Percentiles rank a stretch among this genome's conserved stretches.
Evolutionary conservation across 2,329 filamentous ascomycete species (phyloP).

Genomic region (Hypoxylon sp.): DNA sequence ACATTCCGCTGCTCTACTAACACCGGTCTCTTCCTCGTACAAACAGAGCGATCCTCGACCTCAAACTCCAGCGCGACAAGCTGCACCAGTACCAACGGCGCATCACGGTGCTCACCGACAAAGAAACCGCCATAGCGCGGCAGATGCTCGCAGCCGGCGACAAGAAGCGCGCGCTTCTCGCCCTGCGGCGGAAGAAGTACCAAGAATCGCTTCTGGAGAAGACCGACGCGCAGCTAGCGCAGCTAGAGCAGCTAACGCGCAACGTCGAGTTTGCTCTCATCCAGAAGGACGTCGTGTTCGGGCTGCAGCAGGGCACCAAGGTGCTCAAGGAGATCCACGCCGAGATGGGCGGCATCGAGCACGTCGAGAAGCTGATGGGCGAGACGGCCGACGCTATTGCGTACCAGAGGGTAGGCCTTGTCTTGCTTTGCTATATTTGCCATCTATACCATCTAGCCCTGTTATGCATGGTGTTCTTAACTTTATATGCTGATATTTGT

Average conservation of each 20-base stretch:
- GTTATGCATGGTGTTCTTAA: not conserved
- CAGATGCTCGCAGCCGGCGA: constrained; percentile 86
- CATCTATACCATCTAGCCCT: not conserved
- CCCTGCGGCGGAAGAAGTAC: constrained; percentile 95
- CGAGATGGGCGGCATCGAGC: constrained; percentile 95
- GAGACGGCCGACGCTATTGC: constrained; percentile 91
- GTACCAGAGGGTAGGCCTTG: constrained; percentile 81
- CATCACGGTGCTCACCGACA: constrained; percentile 86
- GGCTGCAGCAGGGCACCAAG: constrained; percentile 89
- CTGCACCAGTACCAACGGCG: constrained; percentile 95
- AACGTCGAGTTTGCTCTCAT: constrained; percentile 97
- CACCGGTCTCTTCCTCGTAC: not conserved
- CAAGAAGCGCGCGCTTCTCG: constrained; percentile 85
- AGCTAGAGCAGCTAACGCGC: constrained; percentile 88
- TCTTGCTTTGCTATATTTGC: not conserved
- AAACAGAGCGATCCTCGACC: constrained; percentile 90
- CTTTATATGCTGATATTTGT: not conserved
- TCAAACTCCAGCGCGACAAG: constrained; percentile 97
- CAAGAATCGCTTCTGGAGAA: constrained; percentile 90
- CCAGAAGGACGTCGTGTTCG: constrained; percentile 95
- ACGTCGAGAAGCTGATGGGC: constrained; percentile 94
- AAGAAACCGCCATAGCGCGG: constrained; percentile 88
- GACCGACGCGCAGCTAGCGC: constrained; percentile 93
- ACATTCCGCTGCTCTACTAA: constrained; percentile 29
- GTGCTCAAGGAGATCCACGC: constrained; percentile 92